These are phyloP conservation scores for Thalassiosira allenii DNA, from an alignment of 352 stramenopile species.

Conservation along the genomic window DNA sequence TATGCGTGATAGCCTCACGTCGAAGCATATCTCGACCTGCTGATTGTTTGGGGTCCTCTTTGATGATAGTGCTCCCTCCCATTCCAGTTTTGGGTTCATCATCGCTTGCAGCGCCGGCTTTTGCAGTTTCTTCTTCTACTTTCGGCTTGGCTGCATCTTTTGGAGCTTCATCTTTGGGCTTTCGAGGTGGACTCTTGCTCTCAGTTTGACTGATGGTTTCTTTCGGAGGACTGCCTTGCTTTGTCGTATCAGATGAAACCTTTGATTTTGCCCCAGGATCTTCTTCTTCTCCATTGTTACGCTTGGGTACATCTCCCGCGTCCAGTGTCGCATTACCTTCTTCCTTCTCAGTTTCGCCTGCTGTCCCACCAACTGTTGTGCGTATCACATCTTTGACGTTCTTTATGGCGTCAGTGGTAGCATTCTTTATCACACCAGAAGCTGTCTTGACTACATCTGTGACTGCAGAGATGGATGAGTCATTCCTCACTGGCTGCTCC, in stretches of 20 bases:
- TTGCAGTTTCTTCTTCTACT: constrained; percentile 1
- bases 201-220: neutral
- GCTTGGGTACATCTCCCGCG: too few relatives aligned
- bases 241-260: constrained; percentile 1
- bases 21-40: constrained; percentile 5
- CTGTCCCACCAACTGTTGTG: neutral
- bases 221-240: neutral
- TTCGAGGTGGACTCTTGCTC: neutral
- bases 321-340: neutral
- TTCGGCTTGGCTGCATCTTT: constrained; percentile 25
- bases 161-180: constrained; percentile 13
- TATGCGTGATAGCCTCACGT: constrained; percentile 5
- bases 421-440: constrained; percentile 45
- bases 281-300: neutral
- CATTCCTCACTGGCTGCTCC: constrained; percentile 19
- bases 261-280: neutral
- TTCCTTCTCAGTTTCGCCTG: neutral
- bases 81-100: constrained; percentile 17
- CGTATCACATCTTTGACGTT: constrained; percentile 46
- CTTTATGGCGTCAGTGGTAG: constrained; percentile 22
- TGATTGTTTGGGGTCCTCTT: constrained; percentile 6
- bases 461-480: constrained; percentile 42
- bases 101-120: neutral
- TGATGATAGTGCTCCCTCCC: neutral
- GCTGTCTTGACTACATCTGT: constrained; percentile 47